Evolutionary conservation across 2,329 filamentous ascomycete species (phyloP), one percentile per base, ranked within the genome.

Genomic region (Coniosporium tulheliwenetii): DNA sequence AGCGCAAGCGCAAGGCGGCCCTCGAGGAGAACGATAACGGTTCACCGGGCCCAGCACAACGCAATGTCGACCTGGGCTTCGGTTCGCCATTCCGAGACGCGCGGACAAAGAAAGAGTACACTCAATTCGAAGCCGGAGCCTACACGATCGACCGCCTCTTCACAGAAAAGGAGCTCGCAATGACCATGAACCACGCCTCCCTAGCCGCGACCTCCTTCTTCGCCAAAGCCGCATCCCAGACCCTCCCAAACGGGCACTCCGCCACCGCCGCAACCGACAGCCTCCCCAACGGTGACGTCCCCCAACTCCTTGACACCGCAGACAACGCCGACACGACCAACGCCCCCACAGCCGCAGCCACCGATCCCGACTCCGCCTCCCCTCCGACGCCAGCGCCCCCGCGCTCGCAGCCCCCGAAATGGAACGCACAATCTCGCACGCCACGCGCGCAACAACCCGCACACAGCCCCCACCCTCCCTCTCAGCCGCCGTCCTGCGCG

Each of bases 141-240:
- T 78, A 77, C 57, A 76, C 72, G 7, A 67, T 80, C 42, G 69
- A 78, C 42, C 67, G 70, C n/a, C 63, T 80, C 12, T 80, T 80
- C 52, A 79, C 74, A 2, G 75, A 80, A 45, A 79, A 79, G 59
- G 76, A 80, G 55, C 66, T 80, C 40, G 69, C 69, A 39, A 63
- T 74, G 54, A 71, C 75, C 41, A 75, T 73, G 44, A 76, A 77
- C 48, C 67, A 70, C 37, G 76, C 76, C 2, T 71, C 75, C 39
- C 63, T 71, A 29, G 75, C 74, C 5, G 70, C 77, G 1, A 66
- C 70, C 33, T 57, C 67, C 44, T 67, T 69, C 57, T 77, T 79
- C 55, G 66, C 72, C 41, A 71, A 73, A 42, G 71, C 71, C n/a
- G 51, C 53, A 29, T 37, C 41, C 51, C 57, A 60, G 51, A 54